Base-by-base conservation (phyloP, 202 grass and related monocot species). In the Eragrostis tef region DNA sequence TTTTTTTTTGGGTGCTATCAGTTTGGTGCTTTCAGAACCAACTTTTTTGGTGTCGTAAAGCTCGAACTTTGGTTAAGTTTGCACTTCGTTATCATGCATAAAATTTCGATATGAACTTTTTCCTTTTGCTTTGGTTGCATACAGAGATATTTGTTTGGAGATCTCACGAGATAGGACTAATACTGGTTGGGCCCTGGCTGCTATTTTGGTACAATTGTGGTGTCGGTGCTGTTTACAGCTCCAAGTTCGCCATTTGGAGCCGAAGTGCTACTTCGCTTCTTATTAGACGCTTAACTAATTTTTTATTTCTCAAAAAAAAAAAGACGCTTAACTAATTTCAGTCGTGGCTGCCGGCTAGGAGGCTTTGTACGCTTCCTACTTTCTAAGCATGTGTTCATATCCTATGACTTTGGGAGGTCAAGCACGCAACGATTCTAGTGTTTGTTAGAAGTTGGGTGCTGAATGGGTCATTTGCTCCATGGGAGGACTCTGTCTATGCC, bases 201-300 rank as follows among this genome's bases (percentile, higher is more conserved):
- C 74, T 43, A 27, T 79, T 80, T 75, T 79, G 43, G 34, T 63
- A 47, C 70, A 81, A 21, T 46, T 76, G 45, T 76, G 22, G 24
- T 64, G 77, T 81, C 54, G 81, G 76, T 75, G 76, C 24, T 9
- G 34, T 53, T 14, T 54, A 66, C 24, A 64, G 77, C 56, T 80
- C 70, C 49, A n/a, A 54, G 53, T n/a, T 79, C 27, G 15, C 19
- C 65, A 71, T 85, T 41, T 70, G 64, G 25, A 64, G 53, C 44
- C 31, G 63, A 75, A 75, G 19, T 67, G 22, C 61, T 49, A 43
- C 25, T 67, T 77, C 3, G 9, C 73, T 66, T 71, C 53, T 29
- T 74, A 26, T 80, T 80, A n/a, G 43, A 73, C n/a, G 83, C 6
- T 39, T 73, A 24, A 49, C 56, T 48, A 48, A 58, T 41, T 4